Evolutionary conservation across 805 yeast genomes (phyloP), one percentile per base, ranked within the genome.

Genomic region (Ogataea allantospora): DNA sequence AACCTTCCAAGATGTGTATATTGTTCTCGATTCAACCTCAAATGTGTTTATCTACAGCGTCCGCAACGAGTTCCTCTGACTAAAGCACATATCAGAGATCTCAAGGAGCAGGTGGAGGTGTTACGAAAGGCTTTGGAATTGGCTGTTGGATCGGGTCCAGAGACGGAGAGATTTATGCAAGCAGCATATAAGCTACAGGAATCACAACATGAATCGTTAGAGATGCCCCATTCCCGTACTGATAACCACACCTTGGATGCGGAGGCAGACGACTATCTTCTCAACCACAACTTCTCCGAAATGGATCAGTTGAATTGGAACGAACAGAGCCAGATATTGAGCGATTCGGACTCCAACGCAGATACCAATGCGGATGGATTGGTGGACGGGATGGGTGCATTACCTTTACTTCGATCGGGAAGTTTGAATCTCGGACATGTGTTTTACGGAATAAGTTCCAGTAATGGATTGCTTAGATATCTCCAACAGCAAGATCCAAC

Each of bases 51-150:
- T 55, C 75, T 84, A 14, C 91, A 89, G 12, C 67, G 80, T 39
- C 70, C 76, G 3, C 77, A 78, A 24, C 66, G 91, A 32, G 75
- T 86, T 10, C 91, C 91, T 0, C 61, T 83, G 40, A 83, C 91
- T 2, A 65, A 91, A 47, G 84, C 79, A 10, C 80, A 81, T 57
- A 62, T 83, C 48, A 81, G 88, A 13, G 71, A 70, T 33, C 82
- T 83, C 14, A 91, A 84, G 56, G 70, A 66, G 32, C 55, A 75
- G 28, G 69, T 68, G 13, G 53, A 64, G 19, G 60, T 53, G 17
- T 53, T 75, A 35, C 77, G 73, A 48, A 44, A 44, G 13, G 46
- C 73, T 7, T 43, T 75, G 11, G 50, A 54, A 17, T 65, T 60
- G 20, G 47, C 35, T 2, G 35, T 25, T 3, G 41, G 41, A 13